phyloP scores from a whole-genome alignment of 192 early-diverging fungal species.

The Mortierella claussenii region DNA sequence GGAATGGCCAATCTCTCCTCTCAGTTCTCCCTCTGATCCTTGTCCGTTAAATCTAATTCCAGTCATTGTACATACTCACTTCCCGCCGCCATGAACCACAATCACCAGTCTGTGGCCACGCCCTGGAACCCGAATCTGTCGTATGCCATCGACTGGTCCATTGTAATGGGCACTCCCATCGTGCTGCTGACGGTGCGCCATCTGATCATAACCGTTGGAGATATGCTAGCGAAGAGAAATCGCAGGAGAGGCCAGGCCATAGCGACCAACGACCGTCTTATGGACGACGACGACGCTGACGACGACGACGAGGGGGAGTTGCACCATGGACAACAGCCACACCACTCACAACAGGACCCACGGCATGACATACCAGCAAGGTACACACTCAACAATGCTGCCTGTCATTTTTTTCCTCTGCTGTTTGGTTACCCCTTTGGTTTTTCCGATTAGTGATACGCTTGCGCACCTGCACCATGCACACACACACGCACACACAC shows the following conservation, averaged over 20 bases:
- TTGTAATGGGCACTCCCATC: constrained; percentile 20
- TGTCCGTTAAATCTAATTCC: not conserved
- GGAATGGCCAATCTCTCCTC: too few species aligned
- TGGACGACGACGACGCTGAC: not conserved
- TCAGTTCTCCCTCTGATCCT: not conserved
- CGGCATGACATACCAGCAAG: constrained; percentile 21
- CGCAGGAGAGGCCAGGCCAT: not conserved
- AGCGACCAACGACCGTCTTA: not conserved
- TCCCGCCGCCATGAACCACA: not conserved
- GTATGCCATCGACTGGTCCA: constrained; percentile 38
- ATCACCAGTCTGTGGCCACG: constrained; percentile 19
- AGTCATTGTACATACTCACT: not conserved
- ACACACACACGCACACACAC: too few species aligned
- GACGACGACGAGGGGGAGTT: constrained; percentile 1
- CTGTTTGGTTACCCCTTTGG: too few species aligned
- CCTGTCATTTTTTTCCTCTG: not conserved
- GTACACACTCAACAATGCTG: constrained; percentile 5
- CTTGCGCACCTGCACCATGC: too few species aligned
- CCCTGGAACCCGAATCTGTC: constrained; percentile 41
- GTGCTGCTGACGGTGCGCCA: constrained; percentile 19
- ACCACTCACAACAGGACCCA: constrained; percentile 2
- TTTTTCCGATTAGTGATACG: too few species aligned
- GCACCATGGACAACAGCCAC: not conserved
- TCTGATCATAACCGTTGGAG: not conserved
- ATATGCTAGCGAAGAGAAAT: not conserved